Base-by-base conservation (phyloP, 495 filamentous ascomycete species). In the Talaromyces thailandensis region DNA sequence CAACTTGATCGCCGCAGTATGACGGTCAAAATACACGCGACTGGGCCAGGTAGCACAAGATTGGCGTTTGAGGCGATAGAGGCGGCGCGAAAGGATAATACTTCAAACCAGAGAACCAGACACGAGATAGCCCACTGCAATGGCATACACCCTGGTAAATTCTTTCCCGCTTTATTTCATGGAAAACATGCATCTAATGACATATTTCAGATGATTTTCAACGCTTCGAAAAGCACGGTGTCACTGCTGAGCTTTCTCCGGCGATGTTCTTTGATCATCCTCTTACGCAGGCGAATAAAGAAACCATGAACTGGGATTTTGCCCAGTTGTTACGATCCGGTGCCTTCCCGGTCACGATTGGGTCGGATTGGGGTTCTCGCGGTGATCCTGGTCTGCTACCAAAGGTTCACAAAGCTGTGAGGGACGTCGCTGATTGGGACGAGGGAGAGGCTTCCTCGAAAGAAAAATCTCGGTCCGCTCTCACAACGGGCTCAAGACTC, bases 81-180 rank as follows among this genome's bases (percentile, higher is more conserved):
- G 26, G 24, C 43, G 2, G 37, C 43, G 21, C 23, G 56, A 59
- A 7, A 59, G 25, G 56, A 11, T 2, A n/a, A 28, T 43, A 18
- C 21, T 0, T 29, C 23, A 18, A 25, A 45, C 28, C 4, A 7
- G 31, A 59, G 9, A 35, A 28, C 29, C 24, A 48, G 28, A 51
- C 58, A 60, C 40, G 58, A 60, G 43, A 48, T 60, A 25, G 58
- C 58, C 23, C 58, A 60, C 43, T 60, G 58, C 21, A 60, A 50
- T n/a, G 58, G 40, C 58, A 50, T 60, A 9, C 58, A 60, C 18
- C 58, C 43, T 16, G 37, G 58, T 60, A 60, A 51, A 45, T 18
- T 18, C 31, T 21, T 59, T 40, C 31, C 48, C 48, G n/a, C 8
- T 24, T 59, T 26, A 12, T 2, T 59, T 59, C 0, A 50, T 14